Evolutionary conservation across 257 asterid species (phyloP), one percentile per base, ranked within the genome.

Genomic region (Nicotiana obtusifolia): DNA sequence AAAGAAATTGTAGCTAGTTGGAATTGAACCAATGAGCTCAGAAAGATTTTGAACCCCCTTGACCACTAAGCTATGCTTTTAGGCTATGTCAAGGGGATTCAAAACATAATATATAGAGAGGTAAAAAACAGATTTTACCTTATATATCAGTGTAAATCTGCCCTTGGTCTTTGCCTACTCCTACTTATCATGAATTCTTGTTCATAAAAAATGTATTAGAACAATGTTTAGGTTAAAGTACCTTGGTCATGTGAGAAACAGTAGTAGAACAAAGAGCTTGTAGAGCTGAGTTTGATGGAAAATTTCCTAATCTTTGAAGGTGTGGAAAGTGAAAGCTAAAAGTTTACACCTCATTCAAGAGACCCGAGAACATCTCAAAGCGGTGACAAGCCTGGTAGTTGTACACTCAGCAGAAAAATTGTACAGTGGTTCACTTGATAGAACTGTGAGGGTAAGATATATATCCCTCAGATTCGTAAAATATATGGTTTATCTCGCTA

Each of bases 391-490:
- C 90, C 86, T 94, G 88, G 85, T 85, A 15, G 67, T 89, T 77
- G 87, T 88, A 62, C 90, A 90, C 31, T 91, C 95, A 10, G 80
- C 90, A 2, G 93, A 82, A 78, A 92, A 86, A 61, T 87, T 94
- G 44, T 94, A 90, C 85, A 94, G 98, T 64, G 98, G 97, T 68
- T 94, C 98, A 24, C 95, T 92, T 22, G 98, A 94, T 84, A 87
- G 89, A 90, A 92, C 95, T 9, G 82, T 92, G 84, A 87, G 92
- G 92, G 98, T 94, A 90, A 26, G 84, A 57, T 47, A 65, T 26
- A 22, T 26, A 71, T 83, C 75, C 68, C 83, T 52, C 56, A 65
- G 31, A 56, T 30, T 61, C 37, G 57, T 49, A 2, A 26, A 26
- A 10, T 20, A 47, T 13, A 6, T 16, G 35, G 56, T 60, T 31